These are phyloP conservation scores for Albatrellus ellisii DNA, from an alignment of 768 basidiomycete genomes.

Conservation along the genomic window DNA sequence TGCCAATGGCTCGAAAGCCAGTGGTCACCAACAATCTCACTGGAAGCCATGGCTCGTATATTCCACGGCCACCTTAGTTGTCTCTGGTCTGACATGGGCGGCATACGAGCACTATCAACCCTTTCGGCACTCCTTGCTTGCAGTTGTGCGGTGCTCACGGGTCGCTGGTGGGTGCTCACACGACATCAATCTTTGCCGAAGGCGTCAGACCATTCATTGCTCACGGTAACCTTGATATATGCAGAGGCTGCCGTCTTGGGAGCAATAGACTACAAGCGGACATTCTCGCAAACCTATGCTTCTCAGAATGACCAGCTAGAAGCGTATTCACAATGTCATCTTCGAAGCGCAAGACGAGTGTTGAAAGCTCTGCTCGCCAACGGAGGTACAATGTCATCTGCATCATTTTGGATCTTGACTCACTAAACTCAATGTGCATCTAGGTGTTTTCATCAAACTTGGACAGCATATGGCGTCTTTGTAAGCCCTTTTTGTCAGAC, in stretches of 20 bases:
- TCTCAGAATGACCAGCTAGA: conserved; percentile 35
- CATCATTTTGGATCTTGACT: background rate
- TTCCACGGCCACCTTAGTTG: conserved; percentile 16
- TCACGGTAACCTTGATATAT: conserved; percentile 16
- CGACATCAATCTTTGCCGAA: conserved; percentile 5
- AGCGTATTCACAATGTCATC: conserved; percentile 71
- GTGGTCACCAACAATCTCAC: background rate
- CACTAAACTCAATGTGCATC: conserved; percentile 2
- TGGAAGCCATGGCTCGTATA: conserved; percentile 3
- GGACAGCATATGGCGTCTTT: conserved; percentile 79
- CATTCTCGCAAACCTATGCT: conserved; percentile 38
- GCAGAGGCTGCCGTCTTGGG: conserved; percentile 48
- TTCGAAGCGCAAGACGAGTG: conserved; percentile 66
- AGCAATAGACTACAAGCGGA: conserved; percentile 62
- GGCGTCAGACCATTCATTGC: background rate
- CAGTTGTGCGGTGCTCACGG: conserved; percentile 65
- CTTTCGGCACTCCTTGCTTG: conserved; percentile 63
- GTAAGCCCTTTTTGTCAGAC: conserved; percentile 22
- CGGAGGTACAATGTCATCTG: conserved; percentile 42
- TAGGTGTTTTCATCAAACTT: conserved; percentile 77
- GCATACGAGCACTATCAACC: conserved; percentile 62
- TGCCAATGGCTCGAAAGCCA: background rate
- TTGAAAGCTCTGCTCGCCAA: conserved; percentile 79
- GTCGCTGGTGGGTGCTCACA: conserved; percentile 43
- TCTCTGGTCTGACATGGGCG: conserved; percentile 23